Conservation (phyloP, 441 rosid genomes). For the Geranium incanum region DNA sequence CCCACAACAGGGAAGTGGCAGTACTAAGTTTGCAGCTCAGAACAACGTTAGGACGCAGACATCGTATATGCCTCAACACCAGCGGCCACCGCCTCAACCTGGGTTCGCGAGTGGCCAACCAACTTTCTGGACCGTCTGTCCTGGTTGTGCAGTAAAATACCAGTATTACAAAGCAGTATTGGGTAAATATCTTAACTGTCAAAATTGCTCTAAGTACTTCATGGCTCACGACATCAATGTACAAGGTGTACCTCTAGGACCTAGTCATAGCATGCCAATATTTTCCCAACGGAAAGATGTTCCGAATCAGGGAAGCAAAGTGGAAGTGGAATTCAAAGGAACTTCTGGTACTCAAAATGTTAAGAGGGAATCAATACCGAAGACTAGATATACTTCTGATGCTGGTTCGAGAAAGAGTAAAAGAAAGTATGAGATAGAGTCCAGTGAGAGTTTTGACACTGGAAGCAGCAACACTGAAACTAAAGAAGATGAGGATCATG, state of each 20-base stretch:
- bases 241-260: conserved; percentile 31
- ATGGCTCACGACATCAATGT: conserved; percentile 39
- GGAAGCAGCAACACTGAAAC: conserved; percentile 48
- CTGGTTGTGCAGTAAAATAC: conserved; percentile 43
- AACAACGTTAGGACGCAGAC: conserved; percentile 19
- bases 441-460: conserved; percentile 55
- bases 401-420: conserved; percentile 33
- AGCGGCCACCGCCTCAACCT: conserved; percentile 32
- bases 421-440: conserved; percentile 42
- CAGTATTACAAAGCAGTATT: conserved; percentile 37
- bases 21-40: conserved; percentile 23
- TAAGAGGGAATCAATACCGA: conserved; percentile 28
- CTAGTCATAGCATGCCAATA: conserved; percentile 28
- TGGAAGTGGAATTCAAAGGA: conserved; percentile 29
- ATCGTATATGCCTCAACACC: conserved; percentile 32
- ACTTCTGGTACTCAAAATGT: conserved; percentile 27
- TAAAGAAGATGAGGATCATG: conserved; percentile 42
- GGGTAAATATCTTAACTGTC: conserved; percentile 39
- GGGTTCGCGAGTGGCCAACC: conserved; percentile 27
- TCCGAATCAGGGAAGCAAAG: conserved; percentile 38
- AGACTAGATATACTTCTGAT: conserved; percentile 27
- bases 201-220: conserved; percentile 43
- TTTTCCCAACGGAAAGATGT: conserved; percentile 36
- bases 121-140: conserved; percentile 67
- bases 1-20: conserved; percentile 27